Percentiles rank a stretch among this genome's conserved stretches.
phyloP scores from a whole-genome alignment of 768 basidiomycete genomes.

The Boletus insuetus region DNA sequence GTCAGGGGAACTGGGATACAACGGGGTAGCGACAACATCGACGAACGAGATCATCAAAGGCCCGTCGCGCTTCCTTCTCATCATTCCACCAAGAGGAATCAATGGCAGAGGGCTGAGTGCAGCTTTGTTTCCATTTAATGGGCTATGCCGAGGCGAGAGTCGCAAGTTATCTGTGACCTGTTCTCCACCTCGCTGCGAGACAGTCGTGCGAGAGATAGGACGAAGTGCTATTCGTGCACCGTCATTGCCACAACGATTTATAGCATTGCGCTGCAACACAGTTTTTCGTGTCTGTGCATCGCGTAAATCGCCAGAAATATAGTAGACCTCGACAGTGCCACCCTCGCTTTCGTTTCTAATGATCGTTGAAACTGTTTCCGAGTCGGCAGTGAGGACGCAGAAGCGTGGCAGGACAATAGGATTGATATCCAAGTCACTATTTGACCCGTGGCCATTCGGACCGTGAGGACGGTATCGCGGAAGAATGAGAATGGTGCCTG shows the following conservation, averaged over 20 bases:
- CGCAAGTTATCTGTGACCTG: conserved; percentile 20
- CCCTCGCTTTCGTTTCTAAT: conserved; percentile 58
- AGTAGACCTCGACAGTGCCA: conserved; percentile 59
- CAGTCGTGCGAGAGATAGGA: conserved; percentile 29
- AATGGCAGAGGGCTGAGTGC: conserved; percentile 12
- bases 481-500: conserved; percentile 61
- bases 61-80: conserved; percentile 47
- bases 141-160: conserved; percentile 19
- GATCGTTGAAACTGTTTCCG: conserved; percentile 54
- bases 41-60: conserved; percentile 63
- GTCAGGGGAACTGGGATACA: conserved; percentile 37
- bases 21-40: conserved; percentile 50
- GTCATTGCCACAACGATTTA: conserved; percentile 58
- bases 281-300: conserved; percentile 64
- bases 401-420: conserved; percentile 67
- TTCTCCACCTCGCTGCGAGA: conserved; percentile 20
- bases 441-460: conserved; percentile 24
- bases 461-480: conserved; percentile 36
- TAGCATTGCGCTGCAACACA: conserved; percentile 57
- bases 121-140: conserved; percentile 17
- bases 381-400: conserved; percentile 64
- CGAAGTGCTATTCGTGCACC: conserved; percentile 59
- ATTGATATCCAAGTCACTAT: conserved; percentile 38
- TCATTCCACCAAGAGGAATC: conserved; percentile 30
- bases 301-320: conserved; percentile 51